These are phyloP conservation scores for Limnanthes douglasii DNA, from an alignment of 345 rosid species.

Conservation along the genomic window DNA sequence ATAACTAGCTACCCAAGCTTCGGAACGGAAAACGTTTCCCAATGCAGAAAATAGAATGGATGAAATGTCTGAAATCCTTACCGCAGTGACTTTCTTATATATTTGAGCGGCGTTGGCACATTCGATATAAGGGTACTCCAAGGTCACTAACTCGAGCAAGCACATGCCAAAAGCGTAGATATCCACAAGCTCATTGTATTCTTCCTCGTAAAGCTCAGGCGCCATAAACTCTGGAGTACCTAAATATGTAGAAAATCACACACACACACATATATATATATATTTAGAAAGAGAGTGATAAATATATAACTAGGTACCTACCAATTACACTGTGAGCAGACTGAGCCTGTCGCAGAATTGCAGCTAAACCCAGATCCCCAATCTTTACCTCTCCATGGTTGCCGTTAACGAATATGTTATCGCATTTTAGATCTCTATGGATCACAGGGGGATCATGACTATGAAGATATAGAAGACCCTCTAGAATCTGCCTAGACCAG, in stretches of 20 bases:
- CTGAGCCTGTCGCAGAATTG: constrained; percentile 52
- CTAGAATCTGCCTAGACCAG: constrained; percentile 88
- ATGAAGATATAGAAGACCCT: constrained; percentile 80
- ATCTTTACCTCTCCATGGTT: constrained; percentile 95
- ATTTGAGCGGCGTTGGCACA: constrained; percentile 93
- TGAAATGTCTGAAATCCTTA: constrained; percentile 17
- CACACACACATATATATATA: background rate
- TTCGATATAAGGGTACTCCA: constrained; percentile 83
- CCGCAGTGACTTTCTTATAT: constrained; percentile 87
- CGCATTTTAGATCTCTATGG: constrained; percentile 94
- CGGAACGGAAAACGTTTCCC: too few relatives aligned
- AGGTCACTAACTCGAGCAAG: constrained; percentile 81
- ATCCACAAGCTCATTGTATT: constrained; percentile 91
- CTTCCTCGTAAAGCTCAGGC: constrained; percentile 96
- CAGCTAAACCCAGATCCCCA: constrained; percentile 88
- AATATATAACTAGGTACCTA: constrained; percentile 5
- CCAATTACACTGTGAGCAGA: constrained; percentile 89
- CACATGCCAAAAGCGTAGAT: constrained; percentile 98
- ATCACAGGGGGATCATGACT: constrained; percentile 86
- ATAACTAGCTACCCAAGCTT: too few relatives aligned
- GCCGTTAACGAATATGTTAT: constrained; percentile 90
- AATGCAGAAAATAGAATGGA: constrained; percentile 1
- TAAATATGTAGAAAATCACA: constrained; percentile 14
- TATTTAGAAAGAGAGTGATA: background rate
- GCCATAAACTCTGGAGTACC: constrained; percentile 99